phyloP scores from a whole-genome alignment of 352 stramenopile species.

The Sclerospora graminicola region DNA sequence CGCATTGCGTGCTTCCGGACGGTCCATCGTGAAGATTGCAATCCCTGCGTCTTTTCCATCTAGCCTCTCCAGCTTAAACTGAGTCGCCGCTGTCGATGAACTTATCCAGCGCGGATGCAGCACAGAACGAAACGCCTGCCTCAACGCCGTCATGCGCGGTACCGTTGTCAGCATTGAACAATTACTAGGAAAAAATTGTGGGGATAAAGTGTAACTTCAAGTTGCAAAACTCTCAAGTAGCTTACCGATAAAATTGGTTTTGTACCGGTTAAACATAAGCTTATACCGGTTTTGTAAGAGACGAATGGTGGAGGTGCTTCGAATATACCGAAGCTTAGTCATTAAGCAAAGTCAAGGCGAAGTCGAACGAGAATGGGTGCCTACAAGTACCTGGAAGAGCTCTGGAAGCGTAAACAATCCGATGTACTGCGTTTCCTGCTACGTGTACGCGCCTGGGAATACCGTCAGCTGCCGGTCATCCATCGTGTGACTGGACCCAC shows the following conservation, averaged over 20 bases:
- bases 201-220: no score
- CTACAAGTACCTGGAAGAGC: slow-evolving; percentile 99
- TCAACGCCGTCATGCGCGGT: not conserved
- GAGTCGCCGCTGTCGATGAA: slow-evolving; percentile 9
- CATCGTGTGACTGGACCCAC: slow-evolving; percentile 91
- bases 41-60: slow-evolving; percentile 41
- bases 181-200: not conserved
- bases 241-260: no score
- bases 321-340: slow-evolving; percentile 4
- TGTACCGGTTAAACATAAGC: no score
- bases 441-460: slow-evolving; percentile 96
- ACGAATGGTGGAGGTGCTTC: slow-evolving; percentile 4
- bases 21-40: slow-evolving; percentile 70
- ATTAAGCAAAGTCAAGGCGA: slow-evolving; percentile 29
- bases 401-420: slow-evolving; percentile 99
- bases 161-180: slow-evolving; percentile 1
- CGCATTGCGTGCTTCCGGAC: slow-evolving; percentile 63
- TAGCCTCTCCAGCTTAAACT: slow-evolving; percentile 58
- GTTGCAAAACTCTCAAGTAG: no score
- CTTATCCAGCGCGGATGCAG: slow-evolving; percentile 19
- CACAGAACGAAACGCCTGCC: no score
- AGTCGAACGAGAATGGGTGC: slow-evolving; percentile 93
- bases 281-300: slow-evolving; percentile 4
- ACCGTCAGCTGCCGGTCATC: slow-evolving; percentile 98
- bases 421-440: slow-evolving; percentile 99